Evolutionary conservation across 352 stramenopile species (phyloP).

Genomic region (Pelagophyceae sp.): DNA sequence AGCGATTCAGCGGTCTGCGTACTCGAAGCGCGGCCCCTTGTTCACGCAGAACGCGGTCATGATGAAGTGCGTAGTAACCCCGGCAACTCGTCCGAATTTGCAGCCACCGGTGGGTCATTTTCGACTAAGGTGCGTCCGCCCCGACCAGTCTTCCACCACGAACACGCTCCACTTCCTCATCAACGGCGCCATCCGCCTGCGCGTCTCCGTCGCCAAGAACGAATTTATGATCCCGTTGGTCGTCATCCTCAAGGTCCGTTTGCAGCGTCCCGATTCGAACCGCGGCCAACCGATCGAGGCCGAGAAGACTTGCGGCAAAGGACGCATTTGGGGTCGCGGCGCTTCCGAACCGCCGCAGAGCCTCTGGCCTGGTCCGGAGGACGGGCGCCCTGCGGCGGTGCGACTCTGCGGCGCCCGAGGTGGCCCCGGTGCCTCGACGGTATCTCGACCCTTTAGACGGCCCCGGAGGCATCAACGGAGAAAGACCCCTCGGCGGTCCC

Average conservation of each 20-base stretch:
- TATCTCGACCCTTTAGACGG: too few species aligned
- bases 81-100: conserved; percentile 99
- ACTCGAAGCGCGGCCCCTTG: conserved; percentile 85
- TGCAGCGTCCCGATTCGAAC: conserved; percentile 37
- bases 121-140: too few species aligned
- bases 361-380: too few species aligned
- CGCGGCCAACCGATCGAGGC: neutral
- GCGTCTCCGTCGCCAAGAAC: conserved; percentile 92
- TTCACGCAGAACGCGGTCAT: neutral
- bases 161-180: conserved; percentile 97
- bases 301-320: neutral
- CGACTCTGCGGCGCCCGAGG: too few species aligned
- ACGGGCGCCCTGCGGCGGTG: too few species aligned
- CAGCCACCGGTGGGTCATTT: conserved; percentile 70
- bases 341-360: too few species aligned
- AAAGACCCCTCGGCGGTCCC: too few species aligned
- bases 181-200: conserved; percentile 87
- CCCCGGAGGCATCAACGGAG: too few species aligned
- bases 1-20: conserved; percentile 89
- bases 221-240: conserved; percentile 96
- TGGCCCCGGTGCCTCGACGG: too few species aligned
- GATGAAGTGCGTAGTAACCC: conserved; percentile 28
- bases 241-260: conserved; percentile 90
- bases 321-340: too few species aligned
- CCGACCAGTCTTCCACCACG: conserved; percentile 90